A percentile compares a stretch with the other conserved stretches of the same genome.
Evolutionary conservation across 345 rosid species (phyloP).

Genomic region (Cardamine resedifolia): DNA sequence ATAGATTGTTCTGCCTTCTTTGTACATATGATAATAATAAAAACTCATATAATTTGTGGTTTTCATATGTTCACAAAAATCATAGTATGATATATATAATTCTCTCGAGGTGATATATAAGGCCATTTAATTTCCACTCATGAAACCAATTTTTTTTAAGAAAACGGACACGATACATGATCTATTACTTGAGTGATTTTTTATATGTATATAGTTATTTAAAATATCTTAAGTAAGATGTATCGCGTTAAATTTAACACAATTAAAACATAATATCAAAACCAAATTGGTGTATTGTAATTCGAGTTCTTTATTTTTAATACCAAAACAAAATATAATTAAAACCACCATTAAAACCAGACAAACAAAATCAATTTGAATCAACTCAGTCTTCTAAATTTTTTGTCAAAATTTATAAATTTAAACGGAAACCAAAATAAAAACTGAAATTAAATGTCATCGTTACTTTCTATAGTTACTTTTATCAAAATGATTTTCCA

Average conservation of each 20-base stretch:
- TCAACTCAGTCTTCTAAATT: not conserved
- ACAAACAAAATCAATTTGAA: not conserved
- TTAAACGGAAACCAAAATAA: not conserved
- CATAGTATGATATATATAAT: not conserved
- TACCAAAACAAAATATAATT: not conserved
- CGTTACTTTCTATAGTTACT: not conserved
- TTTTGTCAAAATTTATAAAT: not conserved
- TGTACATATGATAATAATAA: not conserved
- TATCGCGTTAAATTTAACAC: not conserved
- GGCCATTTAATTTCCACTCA: not conserved
- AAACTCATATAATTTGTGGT: constrained; percentile 1
- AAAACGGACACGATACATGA: not conserved
- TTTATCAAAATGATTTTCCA: not conserved
- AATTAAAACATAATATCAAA: not conserved
- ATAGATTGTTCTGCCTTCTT: constrained; percentile 3
- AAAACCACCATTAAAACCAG: not conserved
- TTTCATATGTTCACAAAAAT: not conserved
- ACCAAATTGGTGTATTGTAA: not conserved
- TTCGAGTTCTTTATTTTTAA: not conserved
- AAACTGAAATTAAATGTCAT: not conserved
- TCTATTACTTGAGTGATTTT: not conserved
- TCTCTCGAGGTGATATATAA: not conserved
- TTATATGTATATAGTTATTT: too few relatives aligned
- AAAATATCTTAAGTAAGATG: not conserved
- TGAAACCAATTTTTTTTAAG: not conserved